Evolutionary conservation across 805 yeast species (phyloP), one percentile per base, ranked within the genome.

Genomic region (Starmerella kuoi): DNA sequence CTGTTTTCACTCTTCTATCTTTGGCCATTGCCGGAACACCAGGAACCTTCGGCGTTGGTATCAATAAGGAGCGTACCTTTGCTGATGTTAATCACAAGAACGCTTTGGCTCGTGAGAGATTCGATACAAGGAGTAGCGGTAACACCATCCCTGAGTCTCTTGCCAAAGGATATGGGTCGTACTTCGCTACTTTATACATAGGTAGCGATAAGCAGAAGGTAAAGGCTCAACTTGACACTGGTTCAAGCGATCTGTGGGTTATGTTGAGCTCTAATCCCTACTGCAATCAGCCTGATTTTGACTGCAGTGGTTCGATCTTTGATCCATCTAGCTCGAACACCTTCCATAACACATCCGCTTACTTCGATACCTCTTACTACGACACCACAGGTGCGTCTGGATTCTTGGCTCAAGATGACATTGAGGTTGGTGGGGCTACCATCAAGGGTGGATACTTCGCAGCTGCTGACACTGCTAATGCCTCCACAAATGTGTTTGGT

Each of bases 241-340:
- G 86, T 3, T 76, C 84, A 0, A 67, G 79, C 1, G 86, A 79
- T 55, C 55, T 78, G 31, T 77, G 82, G 82, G 68, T 76, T n/a
- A 46, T 45, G 35, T 32, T 38, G 8, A 14, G 27, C 12, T 19
- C 26, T n/a, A 53, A 45, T 35, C 51, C 51, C 21, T 42, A 31
- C 32, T 47, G 48, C 27, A 7, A 24, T 21, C 11, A 22, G 14
- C 17, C 39, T 8, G 27, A 11, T 35, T 25, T 25, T 14, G 36
- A 38, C 32, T 49, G 53, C 21, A 57, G 68, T 0, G 41, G 34
- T 42, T 46, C 30, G 46, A 44, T 45, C n/a, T 58, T 49, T 32
- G 54, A 55, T 32, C 50, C 54, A 1, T 39, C 48, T 14, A 35
- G 46, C 12, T 56, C 60, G 26, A 42, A 54, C 15, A 45, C 58